Percentiles rank a stretch among this genome's conserved stretches.
These are phyloP conservation scores for Thelonectria olida DNA, from an alignment of 2,329 filamentous ascomycete species.

Conservation along the genomic window DNA sequence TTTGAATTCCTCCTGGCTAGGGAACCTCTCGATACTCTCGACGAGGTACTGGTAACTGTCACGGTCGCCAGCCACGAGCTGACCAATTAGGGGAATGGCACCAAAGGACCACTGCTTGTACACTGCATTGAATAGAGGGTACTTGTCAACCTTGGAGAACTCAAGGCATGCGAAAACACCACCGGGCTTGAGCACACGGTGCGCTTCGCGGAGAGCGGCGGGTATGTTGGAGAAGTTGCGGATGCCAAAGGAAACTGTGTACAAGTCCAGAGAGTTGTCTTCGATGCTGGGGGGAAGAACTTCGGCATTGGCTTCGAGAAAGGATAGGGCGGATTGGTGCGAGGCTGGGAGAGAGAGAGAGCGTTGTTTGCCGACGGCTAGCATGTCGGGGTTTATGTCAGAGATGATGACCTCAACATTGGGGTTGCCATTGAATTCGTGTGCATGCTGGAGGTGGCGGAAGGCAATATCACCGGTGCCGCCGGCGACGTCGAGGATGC, in stretches of 20 bases:
- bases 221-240: constrained; percentile 96
- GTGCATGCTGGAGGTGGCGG: constrained; percentile 90
- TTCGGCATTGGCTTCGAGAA: constrained; percentile 92
- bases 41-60: constrained; percentile 99
- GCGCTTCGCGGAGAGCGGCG: constrained; percentile 82
- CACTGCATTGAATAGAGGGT: constrained; percentile 79
- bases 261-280: constrained; percentile 83
- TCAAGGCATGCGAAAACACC: constrained; percentile 97
- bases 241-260: constrained; percentile 98
- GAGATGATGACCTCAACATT: constrained; percentile 87
- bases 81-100: constrained; percentile 93
- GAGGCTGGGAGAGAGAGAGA: constrained; percentile 65
- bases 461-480: constrained; percentile 98
- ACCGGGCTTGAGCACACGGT: constrained; percentile 89
- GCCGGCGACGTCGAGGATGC: constrained; percentile 95
- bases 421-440: constrained; percentile 78
- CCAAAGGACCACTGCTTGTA: constrained; percentile 98
- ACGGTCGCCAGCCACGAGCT: constrained; percentile 91
- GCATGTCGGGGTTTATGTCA: constrained; percentile 97
- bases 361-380: constrained; percentile 85
- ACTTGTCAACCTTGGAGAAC: constrained; percentile 85
- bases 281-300: constrained; percentile 70
- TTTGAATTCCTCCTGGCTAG: constrained; percentile 83
- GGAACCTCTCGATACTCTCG: constrained; percentile 96
- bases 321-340: constrained; percentile 70